Conservation (phyloP, 805 yeast genomes). For the Vanderwaltozyma tropicalis region DNA sequence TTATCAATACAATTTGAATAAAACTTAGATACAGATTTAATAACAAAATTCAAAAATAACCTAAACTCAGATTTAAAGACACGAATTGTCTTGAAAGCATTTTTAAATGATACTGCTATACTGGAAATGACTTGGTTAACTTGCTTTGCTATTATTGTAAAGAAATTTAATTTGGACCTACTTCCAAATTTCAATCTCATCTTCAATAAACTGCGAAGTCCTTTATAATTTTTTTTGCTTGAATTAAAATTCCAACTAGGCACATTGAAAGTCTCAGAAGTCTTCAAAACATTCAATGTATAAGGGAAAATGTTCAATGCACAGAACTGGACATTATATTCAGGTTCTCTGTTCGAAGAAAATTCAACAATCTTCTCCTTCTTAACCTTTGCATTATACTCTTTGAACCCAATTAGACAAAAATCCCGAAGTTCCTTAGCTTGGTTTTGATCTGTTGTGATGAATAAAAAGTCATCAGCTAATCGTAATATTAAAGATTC, state of each 20-base stretch:
- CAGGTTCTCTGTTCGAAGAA: constrained; percentile 13
- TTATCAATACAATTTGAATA: neutral
- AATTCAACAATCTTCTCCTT: constrained; percentile 29
- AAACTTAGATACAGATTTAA: neutral
- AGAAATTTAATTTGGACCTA: neutral
- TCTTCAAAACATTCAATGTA: constrained; percentile 30
- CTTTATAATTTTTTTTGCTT: constrained; percentile 14
- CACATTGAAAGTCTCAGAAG: constrained; percentile 12
- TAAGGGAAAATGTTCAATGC: constrained; percentile 32
- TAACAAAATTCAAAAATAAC: neutral
- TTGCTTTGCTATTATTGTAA: constrained; percentile 3
- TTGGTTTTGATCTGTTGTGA: constrained; percentile 35
- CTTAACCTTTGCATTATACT: constrained; percentile 35
- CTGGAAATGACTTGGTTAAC: constrained; percentile 3
- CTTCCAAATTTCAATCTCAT: constrained; percentile 18
- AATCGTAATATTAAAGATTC: constrained; percentile 43
- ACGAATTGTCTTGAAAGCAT: constrained; percentile 2
- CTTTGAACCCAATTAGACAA: constrained; percentile 31
- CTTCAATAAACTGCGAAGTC: constrained; percentile 21
- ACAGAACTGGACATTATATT: constrained; percentile 29
- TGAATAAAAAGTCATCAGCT: constrained; percentile 79
- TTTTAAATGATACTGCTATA: constrained; percentile 1
- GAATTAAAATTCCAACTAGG: constrained; percentile 9
- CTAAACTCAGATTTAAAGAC: neutral
- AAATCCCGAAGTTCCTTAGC: constrained; percentile 25